Base-by-base conservation (phyloP, 371 early-diverging fungal species). In the Syncephalastrum monosporum region DNA sequence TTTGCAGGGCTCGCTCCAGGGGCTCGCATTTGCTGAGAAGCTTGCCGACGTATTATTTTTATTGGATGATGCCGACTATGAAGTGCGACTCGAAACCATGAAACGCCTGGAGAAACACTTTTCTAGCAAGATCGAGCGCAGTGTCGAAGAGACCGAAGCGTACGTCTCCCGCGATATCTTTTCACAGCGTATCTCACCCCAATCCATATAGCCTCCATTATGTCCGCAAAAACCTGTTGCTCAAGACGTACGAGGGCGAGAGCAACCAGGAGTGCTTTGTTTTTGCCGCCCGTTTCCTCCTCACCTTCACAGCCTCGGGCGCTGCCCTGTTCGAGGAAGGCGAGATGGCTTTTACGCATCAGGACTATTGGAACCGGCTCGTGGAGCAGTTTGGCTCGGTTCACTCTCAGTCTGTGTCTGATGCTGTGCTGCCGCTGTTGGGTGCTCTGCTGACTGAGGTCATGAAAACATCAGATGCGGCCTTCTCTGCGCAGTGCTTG, bases 21-120 rank as follows among this genome's bases (percentile, higher is more conserved):
- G 64, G 12, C 24, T 23, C 43, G 42, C 57, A 1, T 17, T 55
- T 17, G 56, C 46, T 5, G 50, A 55, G 1, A 48, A 56, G 16
- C 16, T 71, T n/a, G 48, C 56, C n/a, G 57, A 51, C 42, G 27
- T 71, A 12, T 25, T 71, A 17, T 64, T 53, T 45, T 55, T 77
- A n/a, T 24, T 77, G 25, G 56, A 63, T 46, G 74, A 74, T 27
- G 59, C 53, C 13, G 77, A 77, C 44, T 87, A 89, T 57, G 89
- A 89, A 62, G 82, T 87, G 5, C 82, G 87, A 10, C 61, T 85
- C 10, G 63, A 74, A 13, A 71, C 82, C 3, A 60, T 82, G 21
- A 69, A 81, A 53, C 72, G 74, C 15, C 65, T 82, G 4, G 27
- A 63, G 10, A 44, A 43, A 4, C 59, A 66, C 41, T 61, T 66